A percentile compares a stretch with the other conserved stretches of the same genome.
phyloP scores from a whole-genome alignment of 257 asterid species.

The Solanum chmielewskii region DNA sequence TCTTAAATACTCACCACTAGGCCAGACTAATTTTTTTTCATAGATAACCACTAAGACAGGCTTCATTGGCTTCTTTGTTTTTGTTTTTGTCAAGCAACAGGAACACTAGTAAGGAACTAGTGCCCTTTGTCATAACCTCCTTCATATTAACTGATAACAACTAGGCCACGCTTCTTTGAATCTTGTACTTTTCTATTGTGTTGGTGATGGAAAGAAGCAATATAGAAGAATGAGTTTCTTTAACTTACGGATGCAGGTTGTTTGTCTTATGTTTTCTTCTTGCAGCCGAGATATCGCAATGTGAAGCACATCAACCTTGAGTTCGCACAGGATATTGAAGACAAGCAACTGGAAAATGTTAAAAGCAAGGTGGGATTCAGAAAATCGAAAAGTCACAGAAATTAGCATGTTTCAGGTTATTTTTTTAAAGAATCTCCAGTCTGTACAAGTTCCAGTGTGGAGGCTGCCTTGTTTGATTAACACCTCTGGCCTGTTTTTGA shows the following conservation, averaged over 20 bases:
- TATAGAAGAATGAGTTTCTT: neutral
- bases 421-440: neutral
- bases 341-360: constrained; percentile 55
- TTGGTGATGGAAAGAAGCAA: neutral
- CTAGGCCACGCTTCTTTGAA: neutral
- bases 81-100: neutral
- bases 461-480: neutral
- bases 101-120: neutral
- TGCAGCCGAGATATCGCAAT: constrained; percentile 73
- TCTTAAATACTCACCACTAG: neutral
- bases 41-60: neutral
- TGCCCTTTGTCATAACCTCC: neutral
- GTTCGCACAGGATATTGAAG: constrained; percentile 80
- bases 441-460: neutral
- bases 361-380: constrained; percentile 43
- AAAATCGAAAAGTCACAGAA: neutral
- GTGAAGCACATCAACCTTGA: constrained; percentile 89
- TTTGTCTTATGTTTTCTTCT: constrained; percentile 2
- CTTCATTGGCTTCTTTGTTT: neutral
- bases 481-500: neutral
- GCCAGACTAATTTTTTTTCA: neutral
- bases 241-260: neutral
- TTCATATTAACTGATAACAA: neutral
- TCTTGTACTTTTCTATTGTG: neutral
- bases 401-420: neutral